phyloP scores from a whole-genome alignment of 2,329 filamentous ascomycete genomes.

The Bipolaris cookei region DNA sequence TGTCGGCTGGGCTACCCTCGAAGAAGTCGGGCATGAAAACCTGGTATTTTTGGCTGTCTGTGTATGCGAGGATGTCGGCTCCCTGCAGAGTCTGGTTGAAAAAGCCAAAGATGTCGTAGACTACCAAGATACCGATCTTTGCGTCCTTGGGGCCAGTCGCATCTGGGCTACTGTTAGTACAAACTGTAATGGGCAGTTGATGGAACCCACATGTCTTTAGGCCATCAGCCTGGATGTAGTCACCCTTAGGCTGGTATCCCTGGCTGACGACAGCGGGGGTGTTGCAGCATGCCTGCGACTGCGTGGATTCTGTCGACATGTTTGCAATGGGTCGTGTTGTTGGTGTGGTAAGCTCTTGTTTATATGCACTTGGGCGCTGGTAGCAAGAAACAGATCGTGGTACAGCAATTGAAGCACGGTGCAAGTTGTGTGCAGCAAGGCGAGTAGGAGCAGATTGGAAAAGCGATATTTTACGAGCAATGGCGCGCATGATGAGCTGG shows the following conservation, averaged over 20 bases:
- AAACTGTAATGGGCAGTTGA: not conserved
- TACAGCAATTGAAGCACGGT: conserved; percentile 20
- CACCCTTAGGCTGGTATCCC: conserved; percentile 63
- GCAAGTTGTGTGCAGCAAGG: not conserved
- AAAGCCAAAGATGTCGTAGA: conserved; percentile 70
- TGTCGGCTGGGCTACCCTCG: conserved; percentile 72
- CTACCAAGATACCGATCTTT: conserved; percentile 63
- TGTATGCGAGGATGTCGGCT: conserved; percentile 66
- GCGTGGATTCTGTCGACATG: conserved; percentile 47
- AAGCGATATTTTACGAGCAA: conserved; percentile 18
- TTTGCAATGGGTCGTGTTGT: conserved; percentile 21
- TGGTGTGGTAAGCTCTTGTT: conserved; percentile 2
- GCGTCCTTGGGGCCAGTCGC: conserved; percentile 63
- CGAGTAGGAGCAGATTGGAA: conserved; percentile 14
- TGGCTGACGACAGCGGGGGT: conserved; percentile 57
- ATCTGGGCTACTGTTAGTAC: conserved; percentile 47
- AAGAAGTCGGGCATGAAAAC: conserved; percentile 95
- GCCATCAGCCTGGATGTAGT: conserved; percentile 65
- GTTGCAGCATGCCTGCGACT: conserved; percentile 54
- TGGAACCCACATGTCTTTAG: conserved; percentile 63
- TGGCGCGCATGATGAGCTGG: conserved; percentile 23
- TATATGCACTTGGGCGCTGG: not conserved
- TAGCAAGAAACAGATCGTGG: not conserved
- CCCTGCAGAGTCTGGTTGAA: conserved; percentile 68
- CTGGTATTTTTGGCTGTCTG: conserved; percentile 72